Base-by-base conservation (phyloP, 1,284 basidiomycete species). In the Cutaneotrichosporon sp. region DNA sequence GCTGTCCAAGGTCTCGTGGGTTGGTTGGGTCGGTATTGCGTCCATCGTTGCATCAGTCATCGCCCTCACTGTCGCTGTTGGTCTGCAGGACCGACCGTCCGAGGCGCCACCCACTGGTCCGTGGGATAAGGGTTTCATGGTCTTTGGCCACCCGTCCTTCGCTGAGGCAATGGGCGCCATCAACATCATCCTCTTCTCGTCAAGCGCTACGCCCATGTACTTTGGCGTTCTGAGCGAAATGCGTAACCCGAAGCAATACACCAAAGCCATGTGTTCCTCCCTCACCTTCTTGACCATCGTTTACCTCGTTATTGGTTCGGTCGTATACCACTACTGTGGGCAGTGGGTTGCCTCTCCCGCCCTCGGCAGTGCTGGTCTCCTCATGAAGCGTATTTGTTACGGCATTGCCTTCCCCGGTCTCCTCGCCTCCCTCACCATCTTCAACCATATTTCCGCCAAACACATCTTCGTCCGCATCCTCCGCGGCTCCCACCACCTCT, bases 331-430 rank as follows among this genome's bases (percentile, higher is more conserved):
- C 63, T 76, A 65, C 49, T 73, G 72, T 55, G 70, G 66, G 21
- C 56, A 63, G 18, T 74, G 63, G 51, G 64, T 75, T 49, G 72
- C 75, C 4, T 66, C 66, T 2, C 76, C 76, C 7, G 72, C 76
- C 3, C 72, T 77, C 26, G 72, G 74, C 2, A 66, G 62, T 5
- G 73, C 72, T 10, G 72, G 71, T 30, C 56, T 67, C 9, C 36
- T 71, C 36, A 59, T 70, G 61, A 72, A 72, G 66, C 71, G 72
- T 64, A 59, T 80, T 59, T 71, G 71, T 21, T 81, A 80, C 67
- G 79, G 78, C 30, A 69, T 81, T 51, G 77, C 75, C 16, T 59
- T 81, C 26, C 77, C 76, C 0, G 77, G 71, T 16, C 69, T 81
- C 2, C 56, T 64, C 30, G 65, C 60, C n/a, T 49, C 53, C 9